These are phyloP conservation scores for Sarocladium oryzae DNA, from an alignment of 2,329 filamentous ascomycete species.

Conservation along the genomic window DNA sequence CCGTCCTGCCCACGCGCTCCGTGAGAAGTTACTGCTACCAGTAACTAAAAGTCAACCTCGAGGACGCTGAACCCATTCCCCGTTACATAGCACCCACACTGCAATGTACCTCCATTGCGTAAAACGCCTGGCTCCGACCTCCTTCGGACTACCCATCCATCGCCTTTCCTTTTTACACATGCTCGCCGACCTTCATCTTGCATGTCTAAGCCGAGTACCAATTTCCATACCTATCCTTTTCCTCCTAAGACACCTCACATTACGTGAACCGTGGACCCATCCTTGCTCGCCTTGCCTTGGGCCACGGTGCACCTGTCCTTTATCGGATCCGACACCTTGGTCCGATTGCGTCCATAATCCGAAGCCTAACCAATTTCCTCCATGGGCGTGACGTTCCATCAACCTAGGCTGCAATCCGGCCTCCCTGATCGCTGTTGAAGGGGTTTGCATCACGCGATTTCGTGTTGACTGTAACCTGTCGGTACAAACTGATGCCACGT, in stretches of 20 bases:
- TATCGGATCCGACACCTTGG: not conserved
- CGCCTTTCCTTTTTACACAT: not conserved
- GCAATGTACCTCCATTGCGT: not conserved
- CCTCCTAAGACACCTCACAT: not conserved
- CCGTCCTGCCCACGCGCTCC: not conserved
- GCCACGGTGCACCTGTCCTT: not conserved
- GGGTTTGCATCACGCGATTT: too few species aligned
- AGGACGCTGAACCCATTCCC: not conserved
- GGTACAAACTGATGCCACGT: not conserved
- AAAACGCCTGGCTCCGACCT: not conserved
- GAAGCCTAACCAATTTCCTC: too few species aligned
- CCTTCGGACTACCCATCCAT: not conserved
- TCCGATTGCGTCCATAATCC: not conserved
- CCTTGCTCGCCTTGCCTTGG: not conserved
- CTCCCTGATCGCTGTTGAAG: too few species aligned
- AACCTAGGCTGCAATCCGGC: too few species aligned
- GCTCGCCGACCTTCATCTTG: slow-evolving; percentile 3
- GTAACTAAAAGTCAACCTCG: too few species aligned
- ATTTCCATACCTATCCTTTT: not conserved
- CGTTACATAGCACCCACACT: not conserved
- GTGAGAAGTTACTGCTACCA: not conserved
- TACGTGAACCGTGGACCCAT: not conserved
- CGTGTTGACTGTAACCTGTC: not conserved
- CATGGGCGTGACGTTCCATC: slow-evolving; percentile 4
- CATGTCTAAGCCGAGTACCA: not conserved